Conservation (phyloP, 169 alveolate genomes). For the Cryptosporidium ubiquitum region DNA sequence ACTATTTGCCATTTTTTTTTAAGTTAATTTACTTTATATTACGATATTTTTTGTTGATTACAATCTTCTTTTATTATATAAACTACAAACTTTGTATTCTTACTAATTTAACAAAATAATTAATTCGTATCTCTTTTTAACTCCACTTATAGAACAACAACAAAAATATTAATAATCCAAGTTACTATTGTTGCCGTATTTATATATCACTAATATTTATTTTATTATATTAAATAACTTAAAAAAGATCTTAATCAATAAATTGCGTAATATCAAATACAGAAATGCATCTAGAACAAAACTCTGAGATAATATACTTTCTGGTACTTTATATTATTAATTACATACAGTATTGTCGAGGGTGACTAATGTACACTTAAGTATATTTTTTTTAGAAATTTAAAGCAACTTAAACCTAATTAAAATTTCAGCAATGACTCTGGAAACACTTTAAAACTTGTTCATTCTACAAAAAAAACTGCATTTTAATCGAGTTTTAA, state of each 20-base stretch:
- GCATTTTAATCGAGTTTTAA: background rate
- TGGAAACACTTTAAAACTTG: background rate
- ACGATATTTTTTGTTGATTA: background rate
- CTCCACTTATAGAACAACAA: no score
- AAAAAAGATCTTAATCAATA: background rate
- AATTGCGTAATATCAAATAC: background rate
- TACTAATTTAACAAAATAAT: background rate
- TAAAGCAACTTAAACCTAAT: background rate
- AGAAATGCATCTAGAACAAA: background rate
- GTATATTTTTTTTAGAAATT: background rate
- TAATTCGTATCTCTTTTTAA: background rate
- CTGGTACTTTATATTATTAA: slow-evolving; percentile 5
- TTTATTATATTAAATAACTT: no score
- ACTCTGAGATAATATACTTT: background rate
- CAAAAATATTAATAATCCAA: no score
- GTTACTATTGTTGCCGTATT: no score
- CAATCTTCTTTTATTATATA: background rate
- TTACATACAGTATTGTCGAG: slow-evolving; percentile 47
- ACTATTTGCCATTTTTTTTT: background rate
- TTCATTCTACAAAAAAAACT: background rate
- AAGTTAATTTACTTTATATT: background rate
- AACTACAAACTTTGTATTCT: background rate
- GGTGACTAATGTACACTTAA: slow-evolving; percentile 29
- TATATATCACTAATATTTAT: no score
- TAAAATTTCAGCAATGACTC: background rate